These are phyloP conservation scores for Cenchrus americanus DNA, from an alignment of 176 grass and related monocot genomes.

Conservation along the genomic window DNA sequence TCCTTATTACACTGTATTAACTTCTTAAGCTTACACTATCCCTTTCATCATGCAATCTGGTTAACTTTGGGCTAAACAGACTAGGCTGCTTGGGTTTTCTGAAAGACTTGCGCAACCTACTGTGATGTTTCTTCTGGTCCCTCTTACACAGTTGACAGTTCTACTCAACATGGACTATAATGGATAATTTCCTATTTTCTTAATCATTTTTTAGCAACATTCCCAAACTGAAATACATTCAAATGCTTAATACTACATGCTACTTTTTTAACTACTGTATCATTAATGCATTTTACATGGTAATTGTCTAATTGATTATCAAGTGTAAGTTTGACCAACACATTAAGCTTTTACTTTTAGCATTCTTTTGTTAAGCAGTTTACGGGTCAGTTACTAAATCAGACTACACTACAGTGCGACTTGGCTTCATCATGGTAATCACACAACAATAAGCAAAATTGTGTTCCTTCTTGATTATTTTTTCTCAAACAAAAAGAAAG, in stretches of 20 bases:
- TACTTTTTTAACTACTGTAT: neutral
- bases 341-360: constrained; percentile 46
- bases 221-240: neutral
- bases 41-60: neutral
- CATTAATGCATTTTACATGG: neutral
- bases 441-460: too few species aligned
- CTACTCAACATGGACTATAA: neutral
- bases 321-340: neutral
- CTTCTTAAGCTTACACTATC: neutral
- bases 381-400: constrained; percentile 71
- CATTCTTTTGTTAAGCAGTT: constrained; percentile 92
- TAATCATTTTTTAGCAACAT: neutral
- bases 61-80: neutral
- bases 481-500: too few species aligned
- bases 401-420: constrained; percentile 81
- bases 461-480: neutral
- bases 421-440: constrained; percentile 74
- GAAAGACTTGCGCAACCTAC: neutral
- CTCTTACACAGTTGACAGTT: neutral
- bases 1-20: neutral
- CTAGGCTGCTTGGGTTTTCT: too few species aligned
- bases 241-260: neutral
- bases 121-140: neutral
- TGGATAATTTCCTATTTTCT: neutral
- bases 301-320: neutral